A percentile compares a stretch with the other conserved stretches of the same genome.
Evolutionary conservation across 352 stramenopile genomes (phyloP).

Genomic region (Phytophthora boehmeriae): DNA sequence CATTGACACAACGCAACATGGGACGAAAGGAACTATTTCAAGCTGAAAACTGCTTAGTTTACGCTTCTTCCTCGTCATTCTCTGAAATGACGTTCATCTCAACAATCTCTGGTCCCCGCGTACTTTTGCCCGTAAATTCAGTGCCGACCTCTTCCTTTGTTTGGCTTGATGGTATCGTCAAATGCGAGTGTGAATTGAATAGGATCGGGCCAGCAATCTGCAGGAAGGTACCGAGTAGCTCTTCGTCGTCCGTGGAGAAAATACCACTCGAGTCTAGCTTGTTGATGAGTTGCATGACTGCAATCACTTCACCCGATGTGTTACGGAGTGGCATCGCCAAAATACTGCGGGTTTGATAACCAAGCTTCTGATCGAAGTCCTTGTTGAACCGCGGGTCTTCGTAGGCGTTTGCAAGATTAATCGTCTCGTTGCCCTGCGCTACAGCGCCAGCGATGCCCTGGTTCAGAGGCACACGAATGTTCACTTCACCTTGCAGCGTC

Average conservation of each 20-base stretch:
- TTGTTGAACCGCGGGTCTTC: conserved; percentile 89
- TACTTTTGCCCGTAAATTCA: conserved; percentile 67
- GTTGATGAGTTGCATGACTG: conserved; percentile 91
- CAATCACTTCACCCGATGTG: conserved; percentile 74
- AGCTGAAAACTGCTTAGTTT: conserved; percentile 10
- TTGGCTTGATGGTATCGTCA: conserved; percentile 52
- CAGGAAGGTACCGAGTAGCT: conserved; percentile 87
- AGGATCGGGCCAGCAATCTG: conserved; percentile 90
- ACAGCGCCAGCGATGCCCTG: conserved; percentile 86
- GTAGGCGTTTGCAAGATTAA: conserved; percentile 90
- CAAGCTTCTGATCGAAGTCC: conserved; percentile 89
- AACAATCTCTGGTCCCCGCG: conserved; percentile 49
- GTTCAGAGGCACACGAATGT: conserved; percentile 88
- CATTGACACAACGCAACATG: neutral
- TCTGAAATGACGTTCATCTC: conserved; percentile 87
- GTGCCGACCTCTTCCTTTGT: conserved; percentile 51
- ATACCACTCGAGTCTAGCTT: conserved; percentile 72
- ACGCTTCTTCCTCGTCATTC: conserved; percentile 74
- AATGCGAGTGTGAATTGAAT: conserved; percentile 81
- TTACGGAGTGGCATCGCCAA: conserved; percentile 89
- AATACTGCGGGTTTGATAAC: conserved; percentile 87
- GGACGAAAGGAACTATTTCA: neutral
- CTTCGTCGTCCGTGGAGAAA: conserved; percentile 88
- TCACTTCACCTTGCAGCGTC: conserved; percentile 90
- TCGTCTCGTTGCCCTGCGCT: conserved; percentile 63